Conservation (phyloP, 192 early-diverging fungal genomes). For the Backusella morwellensis region DNA sequence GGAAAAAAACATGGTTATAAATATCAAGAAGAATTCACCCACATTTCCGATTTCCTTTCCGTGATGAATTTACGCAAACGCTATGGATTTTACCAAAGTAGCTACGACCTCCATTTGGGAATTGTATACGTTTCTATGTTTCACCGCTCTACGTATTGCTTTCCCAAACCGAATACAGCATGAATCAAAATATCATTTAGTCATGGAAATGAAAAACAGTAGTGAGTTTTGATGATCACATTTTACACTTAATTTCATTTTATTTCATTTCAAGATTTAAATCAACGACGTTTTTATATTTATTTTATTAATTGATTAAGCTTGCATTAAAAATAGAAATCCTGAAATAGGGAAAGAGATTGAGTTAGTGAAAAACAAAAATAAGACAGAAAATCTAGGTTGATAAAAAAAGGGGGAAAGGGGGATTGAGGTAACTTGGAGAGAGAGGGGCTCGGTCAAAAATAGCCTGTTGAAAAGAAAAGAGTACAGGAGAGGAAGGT, state of each 20-base stretch:
- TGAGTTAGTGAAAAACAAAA: neutral
- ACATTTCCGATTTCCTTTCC: slow-evolving; percentile 7
- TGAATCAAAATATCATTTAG: neutral
- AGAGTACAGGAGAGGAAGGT: neutral
- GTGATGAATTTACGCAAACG: neutral
- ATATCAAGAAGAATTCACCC: neutral
- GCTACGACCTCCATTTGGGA: neutral
- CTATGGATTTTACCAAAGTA: neutral
- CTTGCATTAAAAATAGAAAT: slow-evolving; percentile 10
- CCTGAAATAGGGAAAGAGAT: neutral
- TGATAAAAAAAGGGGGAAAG: neutral
- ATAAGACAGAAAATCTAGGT: neutral
- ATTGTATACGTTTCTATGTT: neutral
- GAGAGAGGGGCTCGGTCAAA: neutral
- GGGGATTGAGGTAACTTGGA: no score
- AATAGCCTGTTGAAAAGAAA: neutral
- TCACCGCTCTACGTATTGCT: neutral
- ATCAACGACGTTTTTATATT: neutral
- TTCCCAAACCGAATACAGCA: neutral
- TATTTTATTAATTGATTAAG: neutral
- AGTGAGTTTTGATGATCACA: neutral
- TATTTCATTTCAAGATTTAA: slow-evolving; percentile 1
- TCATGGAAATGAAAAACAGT: neutral
- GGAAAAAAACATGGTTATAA: neutral
- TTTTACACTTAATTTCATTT: neutral